phyloP scores from a whole-genome alignment of 2,329 filamentous ascomycete genomes.

The Phymatotrichopsis omnivora region DNA sequence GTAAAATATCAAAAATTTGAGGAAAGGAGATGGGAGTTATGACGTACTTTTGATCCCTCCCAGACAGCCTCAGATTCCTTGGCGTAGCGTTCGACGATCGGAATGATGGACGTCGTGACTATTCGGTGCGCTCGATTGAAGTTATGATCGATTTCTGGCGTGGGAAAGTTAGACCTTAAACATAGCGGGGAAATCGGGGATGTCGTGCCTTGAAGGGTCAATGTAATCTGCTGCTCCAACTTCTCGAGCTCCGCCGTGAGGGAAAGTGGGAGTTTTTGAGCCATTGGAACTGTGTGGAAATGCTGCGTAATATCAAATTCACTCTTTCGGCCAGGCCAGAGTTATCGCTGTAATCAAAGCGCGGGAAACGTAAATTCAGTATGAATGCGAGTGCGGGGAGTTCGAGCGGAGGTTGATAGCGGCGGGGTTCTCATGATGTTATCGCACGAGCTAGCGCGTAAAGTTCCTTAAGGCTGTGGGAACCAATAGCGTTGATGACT shows the following conservation, averaged over 20 bases:
- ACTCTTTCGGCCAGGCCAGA: no score
- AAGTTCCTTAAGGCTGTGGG: no score
- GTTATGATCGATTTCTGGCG: slow-evolving; percentile 92
- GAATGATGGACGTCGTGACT: slow-evolving; percentile 84
- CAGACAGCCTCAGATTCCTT: slow-evolving; percentile 89
- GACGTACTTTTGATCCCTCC: slow-evolving; percentile 86
- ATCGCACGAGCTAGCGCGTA: no score
- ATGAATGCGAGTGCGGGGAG: no score
- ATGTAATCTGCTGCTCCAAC: slow-evolving; percentile 90
- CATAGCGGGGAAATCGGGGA: slow-evolving; percentile 2
- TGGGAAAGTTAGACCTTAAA: slow-evolving; percentile 11
- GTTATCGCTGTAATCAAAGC: no score
- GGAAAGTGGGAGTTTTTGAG: slow-evolving; percentile 51
- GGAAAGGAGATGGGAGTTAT: not conserved
- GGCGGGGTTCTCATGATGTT: no score
- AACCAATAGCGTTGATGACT: no score
- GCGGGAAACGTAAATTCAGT: no score
- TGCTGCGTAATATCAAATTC: no score
- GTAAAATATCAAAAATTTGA: not conserved
- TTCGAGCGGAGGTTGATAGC: no score
- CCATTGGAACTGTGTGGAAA: no score
- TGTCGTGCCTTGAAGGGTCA: slow-evolving; percentile 72
- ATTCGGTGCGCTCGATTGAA: slow-evolving; percentile 96
- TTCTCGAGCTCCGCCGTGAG: slow-evolving; percentile 92
- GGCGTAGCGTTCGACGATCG: slow-evolving; percentile 88